Conservation (phyloP, 2,329 filamentous ascomycete species). For the Exophiala lecanii-corni region DNA sequence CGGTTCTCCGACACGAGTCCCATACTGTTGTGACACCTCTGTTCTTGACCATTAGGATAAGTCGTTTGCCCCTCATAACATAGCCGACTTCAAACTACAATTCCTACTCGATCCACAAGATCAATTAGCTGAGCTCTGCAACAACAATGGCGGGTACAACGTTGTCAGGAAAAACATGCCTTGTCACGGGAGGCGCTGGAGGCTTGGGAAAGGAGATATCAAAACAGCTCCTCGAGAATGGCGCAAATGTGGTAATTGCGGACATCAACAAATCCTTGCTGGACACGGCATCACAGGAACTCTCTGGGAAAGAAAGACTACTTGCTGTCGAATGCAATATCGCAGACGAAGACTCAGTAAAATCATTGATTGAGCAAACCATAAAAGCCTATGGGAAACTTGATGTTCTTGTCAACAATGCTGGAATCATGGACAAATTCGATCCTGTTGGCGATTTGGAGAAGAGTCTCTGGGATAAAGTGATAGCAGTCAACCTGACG, state of each 20-base stretch:
- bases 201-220: conserved; percentile 1
- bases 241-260: background rate
- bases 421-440: conserved; percentile 19
- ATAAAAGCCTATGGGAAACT: conserved; percentile 27
- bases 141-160: background rate
- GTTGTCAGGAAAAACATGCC: background rate
- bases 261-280: background rate
- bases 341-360: conserved; percentile 28
- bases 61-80: too few relatives aligned
- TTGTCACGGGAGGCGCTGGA: background rate
- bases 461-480: background rate
- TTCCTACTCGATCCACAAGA: too few relatives aligned
- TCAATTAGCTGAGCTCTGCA: too few relatives aligned
- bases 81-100: too few relatives aligned
- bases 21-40: too few relatives aligned
- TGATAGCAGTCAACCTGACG: conserved; percentile 1
- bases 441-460: background rate
- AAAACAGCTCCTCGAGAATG: background rate
- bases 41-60: too few relatives aligned
- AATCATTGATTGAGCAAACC: conserved; percentile 25
- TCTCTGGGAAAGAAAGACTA: conserved; percentile 16
- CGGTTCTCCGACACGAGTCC: too few relatives aligned
- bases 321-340: conserved; percentile 32
- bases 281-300: background rate
- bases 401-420: conserved; percentile 34